A percentile compares a stretch with the other conserved stretches of the same genome.
Conservation (phyloP, 2,329 filamentous ascomycete species). For the Mollisiaceae sp. region DNA sequence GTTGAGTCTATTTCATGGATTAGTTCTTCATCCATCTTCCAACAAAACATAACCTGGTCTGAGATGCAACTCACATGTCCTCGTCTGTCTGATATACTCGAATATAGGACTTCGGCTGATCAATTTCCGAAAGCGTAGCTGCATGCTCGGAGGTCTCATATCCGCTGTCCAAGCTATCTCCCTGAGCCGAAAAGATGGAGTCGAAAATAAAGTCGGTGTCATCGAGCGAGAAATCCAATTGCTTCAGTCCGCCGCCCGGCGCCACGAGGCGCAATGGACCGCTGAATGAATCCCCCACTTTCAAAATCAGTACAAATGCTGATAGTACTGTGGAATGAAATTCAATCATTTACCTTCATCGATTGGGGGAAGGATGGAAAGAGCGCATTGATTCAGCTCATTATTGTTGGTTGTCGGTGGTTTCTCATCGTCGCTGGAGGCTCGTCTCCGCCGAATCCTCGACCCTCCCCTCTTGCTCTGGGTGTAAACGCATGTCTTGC, state of each 20-base stretch:
- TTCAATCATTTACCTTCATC: conserved; percentile 30
- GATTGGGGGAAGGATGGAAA: conserved; percentile 27
- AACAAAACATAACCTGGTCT: not conserved
- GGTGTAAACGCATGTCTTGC: conserved; percentile 39
- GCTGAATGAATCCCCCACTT: conserved; percentile 44
- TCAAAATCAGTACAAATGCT: conserved; percentile 3
- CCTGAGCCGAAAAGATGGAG: conserved; percentile 28
- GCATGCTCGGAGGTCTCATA: conserved; percentile 29
- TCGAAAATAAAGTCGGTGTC: conserved; percentile 43
- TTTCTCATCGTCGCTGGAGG: conserved; percentile 16
- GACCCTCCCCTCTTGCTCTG: conserved; percentile 40
- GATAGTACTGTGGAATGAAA: not conserved
- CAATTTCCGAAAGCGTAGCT: conserved; percentile 24
- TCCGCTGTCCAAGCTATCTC: conserved; percentile 30
- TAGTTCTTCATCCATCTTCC: not conserved
- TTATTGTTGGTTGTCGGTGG: conserved; percentile 23
- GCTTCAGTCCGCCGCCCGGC: conserved; percentile 54
- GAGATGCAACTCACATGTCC: conserved; percentile 33
- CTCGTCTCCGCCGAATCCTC: conserved; percentile 28
- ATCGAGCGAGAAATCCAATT: conserved; percentile 51
- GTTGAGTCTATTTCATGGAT: conserved; percentile 43
- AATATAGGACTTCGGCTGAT: conserved; percentile 24
- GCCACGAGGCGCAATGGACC: conserved; percentile 34
- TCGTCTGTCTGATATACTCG: conserved; percentile 35
- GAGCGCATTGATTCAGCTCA: conserved; percentile 29